Evolutionary conservation across 2,329 filamentous ascomycete genomes (phyloP), one percentile per base, ranked within the genome.

Genomic region (Epichloe scottii): DNA sequence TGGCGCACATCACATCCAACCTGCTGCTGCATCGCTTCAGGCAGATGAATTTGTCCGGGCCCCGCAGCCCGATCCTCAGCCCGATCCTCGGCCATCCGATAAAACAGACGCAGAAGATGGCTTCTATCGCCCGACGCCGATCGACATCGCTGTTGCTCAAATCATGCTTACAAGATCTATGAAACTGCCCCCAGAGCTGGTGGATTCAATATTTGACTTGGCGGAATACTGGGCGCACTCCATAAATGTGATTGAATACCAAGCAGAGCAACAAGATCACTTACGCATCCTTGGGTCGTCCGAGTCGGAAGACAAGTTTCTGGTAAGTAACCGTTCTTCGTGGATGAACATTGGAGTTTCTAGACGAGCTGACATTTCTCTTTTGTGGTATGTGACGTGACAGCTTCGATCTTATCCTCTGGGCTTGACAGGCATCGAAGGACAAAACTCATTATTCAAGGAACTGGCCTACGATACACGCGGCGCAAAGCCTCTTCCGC

Each of bases 171-270:
- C 58, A 26, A 67, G 68, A 49, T 66, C 63, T 11, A 62, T 65
- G 6, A 61, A 60, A 2, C 64, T 84, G 1, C 80, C 81, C 0
- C 61, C 68, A 2, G 80, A 83, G 53, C 53, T 84, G 0, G 66
- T 80, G 38, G 74, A 82, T 57, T 60, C 63, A 44, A 72, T 84
- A 44, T 63, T 83, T 50, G 79, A 84, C 58, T 61, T 68, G 30
- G 81, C 79, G 50, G 79, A 82, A 62, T 84, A 83, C 62, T 84
- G 81, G 80, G 74, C 73, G 14, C 74, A 75, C 56, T 72, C 73
- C 2, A 62, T 58, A 48, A 68, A 63, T 21, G 60, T 60, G 30
- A 55, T 68, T 12, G 55, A 68, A 17, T 66, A 56, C 41, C 45
- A 43, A 3, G 48, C 48, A 4, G 54, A 63, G 46, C 57, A 63